Evolutionary conservation across 2,329 filamentous ascomycete species (phyloP).

Genomic region (Colletotrichum sp.): DNA sequence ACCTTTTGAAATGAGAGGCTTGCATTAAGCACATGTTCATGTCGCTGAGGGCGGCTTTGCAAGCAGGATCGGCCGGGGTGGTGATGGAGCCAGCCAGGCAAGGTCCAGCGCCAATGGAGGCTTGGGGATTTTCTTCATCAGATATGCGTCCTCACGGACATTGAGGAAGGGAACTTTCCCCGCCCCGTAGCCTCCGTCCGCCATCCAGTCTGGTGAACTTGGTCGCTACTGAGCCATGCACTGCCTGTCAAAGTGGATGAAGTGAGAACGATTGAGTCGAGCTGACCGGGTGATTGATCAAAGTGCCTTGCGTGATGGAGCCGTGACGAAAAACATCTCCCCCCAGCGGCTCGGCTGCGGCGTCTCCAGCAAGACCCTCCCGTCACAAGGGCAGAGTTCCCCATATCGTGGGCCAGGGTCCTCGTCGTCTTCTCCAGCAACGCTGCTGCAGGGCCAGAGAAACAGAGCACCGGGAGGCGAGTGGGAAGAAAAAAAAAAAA

Average conservation of each 20-base stretch:
- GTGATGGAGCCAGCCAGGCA: not conserved
- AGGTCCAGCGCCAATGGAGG: not conserved
- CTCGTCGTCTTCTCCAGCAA: not conserved
- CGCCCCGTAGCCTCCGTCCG: not conserved
- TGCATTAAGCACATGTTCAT: constrained; percentile 10
- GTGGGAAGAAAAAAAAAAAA: not conserved
- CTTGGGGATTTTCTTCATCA: not conserved
- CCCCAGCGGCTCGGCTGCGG: not conserved
- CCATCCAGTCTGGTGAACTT: not conserved
- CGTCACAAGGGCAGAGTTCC: not conserved
- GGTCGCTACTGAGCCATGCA: not conserved
- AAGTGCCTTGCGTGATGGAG: constrained; percentile 1
- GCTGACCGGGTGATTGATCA: constrained; percentile 2
- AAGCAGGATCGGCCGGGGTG: not conserved
- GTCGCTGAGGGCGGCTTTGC: not conserved
- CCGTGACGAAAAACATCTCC: not conserved
- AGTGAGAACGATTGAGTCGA: constrained; percentile 1
- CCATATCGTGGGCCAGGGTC: not conserved
- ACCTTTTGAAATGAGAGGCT: not conserved
- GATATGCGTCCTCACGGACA: not conserved
- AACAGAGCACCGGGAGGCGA: not conserved
- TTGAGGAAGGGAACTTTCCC: not conserved
- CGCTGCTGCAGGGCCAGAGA: not conserved
- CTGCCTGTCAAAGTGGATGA: not conserved
- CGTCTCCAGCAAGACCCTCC: not conserved